Conservation (phyloP, 116 monocot genomes). For the Cymodocea nodosa region DNA sequence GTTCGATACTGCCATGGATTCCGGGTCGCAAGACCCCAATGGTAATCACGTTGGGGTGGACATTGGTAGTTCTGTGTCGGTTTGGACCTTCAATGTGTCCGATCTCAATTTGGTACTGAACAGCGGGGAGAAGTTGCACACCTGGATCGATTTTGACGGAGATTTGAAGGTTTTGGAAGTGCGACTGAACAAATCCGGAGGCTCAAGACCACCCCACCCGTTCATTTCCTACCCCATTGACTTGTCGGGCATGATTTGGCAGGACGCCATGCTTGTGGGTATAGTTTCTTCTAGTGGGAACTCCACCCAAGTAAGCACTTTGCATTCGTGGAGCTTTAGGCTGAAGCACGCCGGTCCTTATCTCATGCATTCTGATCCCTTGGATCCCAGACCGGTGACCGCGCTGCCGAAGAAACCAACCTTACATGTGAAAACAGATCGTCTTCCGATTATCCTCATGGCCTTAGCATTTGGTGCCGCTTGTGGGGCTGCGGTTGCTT, state of each 20-base stretch:
- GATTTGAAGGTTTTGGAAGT: slow-evolving; percentile 31
- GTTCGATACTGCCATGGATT: slow-evolving; percentile 10
- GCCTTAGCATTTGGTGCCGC: slow-evolving; percentile 42
- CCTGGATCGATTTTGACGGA: slow-evolving; percentile 71
- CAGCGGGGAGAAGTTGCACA: slow-evolving; percentile 33
- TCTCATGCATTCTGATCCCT: slow-evolving; percentile 65
- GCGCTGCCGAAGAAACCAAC: slow-evolving; percentile 6
- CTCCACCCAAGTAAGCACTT: slow-evolving; percentile 9
- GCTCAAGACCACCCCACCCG: slow-evolving; percentile 18
- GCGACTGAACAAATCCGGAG: slow-evolving; percentile 28
- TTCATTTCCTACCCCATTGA: slow-evolving; percentile 46
- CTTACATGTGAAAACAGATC: slow-evolving; percentile 1
- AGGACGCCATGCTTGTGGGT: slow-evolving; percentile 43
- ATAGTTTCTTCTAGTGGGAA: slow-evolving; percentile 31
- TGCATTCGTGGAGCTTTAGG: slow-evolving; percentile 61
- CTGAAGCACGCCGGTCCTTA: slow-evolving; percentile 40
- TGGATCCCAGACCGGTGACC: slow-evolving; percentile 35
- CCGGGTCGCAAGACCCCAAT: slow-evolving; percentile 6
- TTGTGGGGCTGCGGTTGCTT: slow-evolving; percentile 47
- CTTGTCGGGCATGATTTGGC: slow-evolving; percentile 39
- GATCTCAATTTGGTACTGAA: slow-evolving; percentile 7
- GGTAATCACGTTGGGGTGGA: slow-evolving; percentile 20
- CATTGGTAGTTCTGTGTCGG: slow-evolving; percentile 18
- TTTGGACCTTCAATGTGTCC: slow-evolving; percentile 28
- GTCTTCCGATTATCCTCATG: slow-evolving; percentile 19